Base-by-base conservation (phyloP, 805 yeast genomes). In the Pichia californica region DNA sequence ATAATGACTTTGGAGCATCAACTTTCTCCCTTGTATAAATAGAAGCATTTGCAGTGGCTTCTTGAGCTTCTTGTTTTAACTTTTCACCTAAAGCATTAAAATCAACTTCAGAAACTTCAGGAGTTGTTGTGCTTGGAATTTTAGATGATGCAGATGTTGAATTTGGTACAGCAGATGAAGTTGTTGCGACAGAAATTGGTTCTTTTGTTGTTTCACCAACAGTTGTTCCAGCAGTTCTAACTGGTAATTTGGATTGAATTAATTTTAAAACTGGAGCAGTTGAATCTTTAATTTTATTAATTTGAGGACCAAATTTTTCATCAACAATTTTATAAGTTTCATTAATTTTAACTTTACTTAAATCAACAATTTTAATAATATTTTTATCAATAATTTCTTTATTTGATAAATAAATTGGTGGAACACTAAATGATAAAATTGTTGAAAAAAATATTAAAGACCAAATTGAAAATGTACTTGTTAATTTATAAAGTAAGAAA, bases 331-430 rank as follows among this genome's bases (percentile, higher is more conserved):
- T 57, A 45, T 66, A 52, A 52, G 53, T 55, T 57, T 75, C 76
- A 28, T 68, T 55, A 26, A 77, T 56, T 63, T 80, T 78, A 35
- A 67, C 73, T 55, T 70, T 73, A 38, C 78, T 79, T 29, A 73
- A 47, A 42, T 69, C 61, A 38, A 69, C 57, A 52, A 62, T 67
- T 39, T 70, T 64, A 41, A 71, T 72, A 34, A 79, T 73, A 35
- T 77, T 73, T 38, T 75, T 76, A 66, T 84, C 88, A 58, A 89
- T 83, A 70, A 85, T 82, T 58, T 73, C 73, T 73, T 87, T 81
- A 76, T 84, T 79, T 53, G 73, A 73, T 55, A 76, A 67, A 72
- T 89, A 91, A 49, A 83, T 57, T 25, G 74, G 76, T 46, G 98
- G 98, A 36, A 76, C 68, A 35, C 94, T 65, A 74, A 91, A 91